Conservation (phyloP, 108 stramenopile species). For the Nitzschia palea region DNA sequence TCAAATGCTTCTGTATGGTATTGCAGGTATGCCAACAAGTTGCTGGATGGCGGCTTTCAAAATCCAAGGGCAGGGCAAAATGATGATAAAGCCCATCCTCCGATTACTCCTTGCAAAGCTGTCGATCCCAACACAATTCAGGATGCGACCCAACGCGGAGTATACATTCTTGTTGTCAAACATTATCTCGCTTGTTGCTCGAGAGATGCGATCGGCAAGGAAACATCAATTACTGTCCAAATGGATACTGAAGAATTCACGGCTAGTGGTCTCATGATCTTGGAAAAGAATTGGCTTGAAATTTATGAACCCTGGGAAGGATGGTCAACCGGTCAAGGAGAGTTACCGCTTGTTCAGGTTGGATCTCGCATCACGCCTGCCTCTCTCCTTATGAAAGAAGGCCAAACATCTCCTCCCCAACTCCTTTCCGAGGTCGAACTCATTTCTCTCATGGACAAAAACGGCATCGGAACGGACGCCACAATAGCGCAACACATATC, state of each 20-base stretch:
- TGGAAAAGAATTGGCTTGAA: conserved; percentile 88
- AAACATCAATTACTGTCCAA: conserved; percentile 79
- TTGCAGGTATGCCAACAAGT: conserved; percentile 58
- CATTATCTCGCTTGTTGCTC: conserved; percentile 99
- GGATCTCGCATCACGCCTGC: conserved; percentile 75
- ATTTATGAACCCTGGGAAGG: conserved; percentile 89
- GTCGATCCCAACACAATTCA: conserved; percentile 80
- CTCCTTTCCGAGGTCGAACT: conserved; percentile 78
- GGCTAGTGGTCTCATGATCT: conserved; percentile 86
- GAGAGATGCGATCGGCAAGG: conserved; percentile 89
- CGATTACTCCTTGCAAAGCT: conserved; percentile 96
- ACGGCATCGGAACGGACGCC: conserved; percentile 95
- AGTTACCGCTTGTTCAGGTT: conserved; percentile 64
- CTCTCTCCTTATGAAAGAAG: conserved; percentile 74
- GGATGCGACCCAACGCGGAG: conserved; percentile 65
- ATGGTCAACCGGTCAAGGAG: conserved; percentile 89
- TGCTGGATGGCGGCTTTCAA: conserved; percentile 74
- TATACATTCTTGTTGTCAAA: conserved; percentile 91
- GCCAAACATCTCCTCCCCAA: conserved; percentile 69
- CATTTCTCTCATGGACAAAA: conserved; percentile 83
- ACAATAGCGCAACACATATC: conserved; percentile 89
- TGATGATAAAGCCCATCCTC: conserved; percentile 98
- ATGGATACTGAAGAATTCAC: conserved; percentile 89
- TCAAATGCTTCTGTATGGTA: neutral
- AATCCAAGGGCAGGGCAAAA: conserved; percentile 79